These are phyloP conservation scores for Talaromyces sp. DNA, from an alignment of 2,329 filamentous ascomycete genomes.

Conservation along the genomic window DNA sequence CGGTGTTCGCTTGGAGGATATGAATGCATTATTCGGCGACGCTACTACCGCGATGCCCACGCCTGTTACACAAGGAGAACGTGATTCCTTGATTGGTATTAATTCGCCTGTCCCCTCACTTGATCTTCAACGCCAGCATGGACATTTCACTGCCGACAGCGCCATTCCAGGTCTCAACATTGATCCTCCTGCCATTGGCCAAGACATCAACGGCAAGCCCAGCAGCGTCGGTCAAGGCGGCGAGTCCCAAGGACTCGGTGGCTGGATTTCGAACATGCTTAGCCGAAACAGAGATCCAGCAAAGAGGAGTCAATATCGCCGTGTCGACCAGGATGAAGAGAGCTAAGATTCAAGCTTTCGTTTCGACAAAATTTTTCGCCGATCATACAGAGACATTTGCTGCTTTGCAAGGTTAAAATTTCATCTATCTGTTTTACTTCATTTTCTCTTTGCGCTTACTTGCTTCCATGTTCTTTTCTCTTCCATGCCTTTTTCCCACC, in stretches of 20 bases:
- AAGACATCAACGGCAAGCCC: slow-evolving; percentile 50
- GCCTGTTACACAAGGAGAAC: slow-evolving; percentile 72
- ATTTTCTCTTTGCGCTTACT: background rate
- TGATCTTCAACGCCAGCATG: slow-evolving; percentile 57
- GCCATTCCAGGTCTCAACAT: slow-evolving; percentile 79
- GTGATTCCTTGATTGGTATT: slow-evolving; percentile 73
- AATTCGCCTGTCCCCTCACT: slow-evolving; percentile 78
- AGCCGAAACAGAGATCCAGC: slow-evolving; percentile 45
- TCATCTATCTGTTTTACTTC: background rate
- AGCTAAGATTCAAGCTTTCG: slow-evolving; percentile 27
- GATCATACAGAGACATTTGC: background rate
- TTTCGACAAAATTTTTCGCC: slow-evolving; percentile 15
- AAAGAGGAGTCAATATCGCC: slow-evolving; percentile 43
- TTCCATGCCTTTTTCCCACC: slow-evolving; percentile 13
- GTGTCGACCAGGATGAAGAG: slow-evolving; percentile 46
- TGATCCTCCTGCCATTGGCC: slow-evolving; percentile 65
- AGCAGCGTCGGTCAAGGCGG: slow-evolving; percentile 29
- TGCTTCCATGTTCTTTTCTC: slow-evolving; percentile 5
- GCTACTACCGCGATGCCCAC: slow-evolving; percentile 80
- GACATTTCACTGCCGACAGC: slow-evolving; percentile 56
- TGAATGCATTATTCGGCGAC: slow-evolving; percentile 92
- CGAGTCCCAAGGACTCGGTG: slow-evolving; percentile 57
- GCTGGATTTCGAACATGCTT: slow-evolving; percentile 68
- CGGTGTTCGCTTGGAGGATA: slow-evolving; percentile 91
- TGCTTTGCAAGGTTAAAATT: background rate